phyloP scores from a whole-genome alignment of 441 rosid genomes.

The Populus hybrid region DNA sequence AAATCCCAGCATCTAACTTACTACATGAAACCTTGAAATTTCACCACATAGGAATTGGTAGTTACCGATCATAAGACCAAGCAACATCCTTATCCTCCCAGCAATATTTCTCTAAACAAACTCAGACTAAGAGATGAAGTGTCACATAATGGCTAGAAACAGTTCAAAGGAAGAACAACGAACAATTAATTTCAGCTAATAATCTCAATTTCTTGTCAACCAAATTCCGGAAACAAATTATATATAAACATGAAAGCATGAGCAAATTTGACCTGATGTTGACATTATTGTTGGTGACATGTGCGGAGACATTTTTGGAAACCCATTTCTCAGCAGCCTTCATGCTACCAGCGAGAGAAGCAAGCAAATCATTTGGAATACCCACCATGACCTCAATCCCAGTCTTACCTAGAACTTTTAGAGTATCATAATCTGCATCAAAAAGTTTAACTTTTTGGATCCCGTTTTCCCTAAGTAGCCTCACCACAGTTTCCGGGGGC shows the following conservation, averaged over 20 bases:
- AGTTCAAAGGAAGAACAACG: neutral
- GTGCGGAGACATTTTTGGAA: conserved; percentile 65
- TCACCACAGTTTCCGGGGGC: conserved; percentile 64
- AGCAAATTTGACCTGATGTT: conserved; percentile 62
- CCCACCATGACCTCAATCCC: conserved; percentile 94
- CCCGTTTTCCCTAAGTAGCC: conserved; percentile 59
- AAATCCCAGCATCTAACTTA: too few species aligned
- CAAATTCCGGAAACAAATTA: neutral
- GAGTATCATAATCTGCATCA: conserved; percentile 39
- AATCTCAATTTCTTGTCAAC: neutral
- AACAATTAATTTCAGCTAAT: neutral
- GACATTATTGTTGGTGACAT: conserved; percentile 51
- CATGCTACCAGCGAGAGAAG: conserved; percentile 52
- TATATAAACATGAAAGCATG: neutral
- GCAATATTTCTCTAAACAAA: too few species aligned
- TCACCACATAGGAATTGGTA: too few species aligned
- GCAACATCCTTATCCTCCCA: too few species aligned
- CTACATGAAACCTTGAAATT: too few species aligned
- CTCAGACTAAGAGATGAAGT: too few species aligned
- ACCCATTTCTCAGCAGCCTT: conserved; percentile 95
- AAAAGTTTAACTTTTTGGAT: conserved; percentile 85
- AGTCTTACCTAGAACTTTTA: conserved; percentile 67
- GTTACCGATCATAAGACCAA: too few species aligned
- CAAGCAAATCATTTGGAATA: conserved; percentile 87
- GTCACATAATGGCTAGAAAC: neutral